These are phyloP conservation scores for Aspergillus cristatus DNA, from an alignment of 495 filamentous ascomycete species.

Conservation along the genomic window DNA sequence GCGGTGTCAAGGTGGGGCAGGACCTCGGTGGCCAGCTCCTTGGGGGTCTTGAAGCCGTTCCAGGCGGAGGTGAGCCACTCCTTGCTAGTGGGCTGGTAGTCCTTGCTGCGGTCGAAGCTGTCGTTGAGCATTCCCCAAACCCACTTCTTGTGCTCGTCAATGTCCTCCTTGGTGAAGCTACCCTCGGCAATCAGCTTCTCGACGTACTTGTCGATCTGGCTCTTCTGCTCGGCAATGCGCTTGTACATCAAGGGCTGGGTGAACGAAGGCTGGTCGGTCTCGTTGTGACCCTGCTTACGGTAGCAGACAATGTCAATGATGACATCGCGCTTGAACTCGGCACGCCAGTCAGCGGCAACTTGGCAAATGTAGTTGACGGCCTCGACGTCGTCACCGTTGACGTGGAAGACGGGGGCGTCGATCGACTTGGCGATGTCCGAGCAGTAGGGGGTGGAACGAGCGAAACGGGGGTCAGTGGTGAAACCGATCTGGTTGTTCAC, in stretches of 20 bases:
- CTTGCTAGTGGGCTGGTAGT: constrained; percentile 92
- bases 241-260: constrained; percentile 99
- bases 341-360: constrained; percentile 91
- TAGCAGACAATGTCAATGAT: constrained; percentile 98
- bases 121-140: constrained; percentile 98
- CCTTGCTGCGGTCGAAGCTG: constrained; percentile 92
- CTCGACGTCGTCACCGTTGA: constrained; percentile 96
- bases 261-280: constrained; percentile 98
- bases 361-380: constrained; percentile 98
- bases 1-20: constrained; percentile 86
- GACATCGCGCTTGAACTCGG: constrained; percentile 93
- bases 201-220: constrained; percentile 79
- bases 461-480: constrained; percentile 96
- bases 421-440: constrained; percentile 98
- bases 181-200: constrained; percentile 80
- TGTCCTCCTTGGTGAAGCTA: constrained; percentile 93
- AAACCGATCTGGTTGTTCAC: constrained; percentile 99
- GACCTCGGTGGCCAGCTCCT: constrained; percentile 91
- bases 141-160: constrained; percentile 99
- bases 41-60: constrained; percentile 98
- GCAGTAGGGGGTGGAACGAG: constrained; percentile 96
- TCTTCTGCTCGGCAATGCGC: constrained; percentile 71
- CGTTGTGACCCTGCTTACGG: constrained; percentile 97
- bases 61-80: constrained; percentile 98
- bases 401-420: constrained; percentile 97